phyloP scores from a whole-genome alignment of 495 filamentous ascomycete genomes.

The Penicillium malachiteum region DNA sequence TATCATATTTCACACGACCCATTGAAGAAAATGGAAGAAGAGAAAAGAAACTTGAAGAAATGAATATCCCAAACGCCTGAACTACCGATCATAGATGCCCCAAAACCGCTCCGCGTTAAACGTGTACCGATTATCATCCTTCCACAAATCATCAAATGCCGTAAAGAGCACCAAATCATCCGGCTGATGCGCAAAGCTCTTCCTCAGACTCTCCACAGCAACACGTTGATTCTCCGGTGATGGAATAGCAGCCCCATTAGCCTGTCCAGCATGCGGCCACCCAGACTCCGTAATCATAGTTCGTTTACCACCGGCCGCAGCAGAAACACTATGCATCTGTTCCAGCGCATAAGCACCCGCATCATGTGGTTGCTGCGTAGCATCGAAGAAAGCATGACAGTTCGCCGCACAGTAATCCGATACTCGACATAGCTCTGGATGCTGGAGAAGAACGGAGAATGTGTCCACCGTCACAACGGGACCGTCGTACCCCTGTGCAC shows the following conservation, averaged over 20 bases:
- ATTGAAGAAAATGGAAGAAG: neutral
- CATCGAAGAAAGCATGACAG: constrained; percentile 81
- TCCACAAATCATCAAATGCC: constrained; percentile 77
- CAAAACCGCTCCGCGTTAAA: constrained; percentile 72
- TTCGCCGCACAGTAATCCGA: constrained; percentile 82
- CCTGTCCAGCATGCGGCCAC: constrained; percentile 69
- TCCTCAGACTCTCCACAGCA: constrained; percentile 63
- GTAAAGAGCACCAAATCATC: constrained; percentile 66
- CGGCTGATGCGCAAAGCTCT: constrained; percentile 44
- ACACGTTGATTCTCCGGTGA: constrained; percentile 57
- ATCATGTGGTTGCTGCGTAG: constrained; percentile 48
- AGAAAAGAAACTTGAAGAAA: neutral
- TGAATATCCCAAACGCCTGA: neutral
- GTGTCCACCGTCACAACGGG: constrained; percentile 80
- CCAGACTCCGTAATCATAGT: constrained; percentile 73
- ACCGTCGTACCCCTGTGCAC: constrained; percentile 64
- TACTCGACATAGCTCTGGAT: constrained; percentile 68
- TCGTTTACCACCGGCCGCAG: constrained; percentile 51
- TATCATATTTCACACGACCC: neutral
- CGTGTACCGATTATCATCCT: constrained; percentile 60
- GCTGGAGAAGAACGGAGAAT: constrained; percentile 59
- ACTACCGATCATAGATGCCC: constrained; percentile 50
- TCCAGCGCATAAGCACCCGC: constrained; percentile 64
- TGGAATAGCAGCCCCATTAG: constrained; percentile 66
- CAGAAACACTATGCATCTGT: constrained; percentile 52